Conservation (phyloP, 257 asterid species). For the Euphrasia confusa region DNA sequence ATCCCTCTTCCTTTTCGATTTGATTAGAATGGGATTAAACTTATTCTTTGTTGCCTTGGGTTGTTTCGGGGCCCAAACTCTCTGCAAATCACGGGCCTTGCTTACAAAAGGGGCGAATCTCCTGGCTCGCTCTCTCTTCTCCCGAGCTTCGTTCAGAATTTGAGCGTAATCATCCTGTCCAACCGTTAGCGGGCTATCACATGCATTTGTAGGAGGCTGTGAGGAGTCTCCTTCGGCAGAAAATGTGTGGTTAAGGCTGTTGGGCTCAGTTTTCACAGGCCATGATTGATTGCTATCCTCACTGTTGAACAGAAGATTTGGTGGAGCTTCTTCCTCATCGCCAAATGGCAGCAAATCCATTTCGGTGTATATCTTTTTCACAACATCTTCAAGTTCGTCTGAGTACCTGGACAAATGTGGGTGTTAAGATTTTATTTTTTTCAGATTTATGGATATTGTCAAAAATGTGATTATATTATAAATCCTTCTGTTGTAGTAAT, state of each 20-base stretch:
- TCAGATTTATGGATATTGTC: neutral
- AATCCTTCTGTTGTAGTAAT: no score
- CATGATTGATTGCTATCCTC: conserved; percentile 92
- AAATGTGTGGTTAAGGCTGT: conserved; percentile 35
- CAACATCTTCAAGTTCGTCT: conserved; percentile 50
- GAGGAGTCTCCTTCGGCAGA: conserved; percentile 50
- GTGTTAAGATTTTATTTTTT: neutral
- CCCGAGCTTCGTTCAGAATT: conserved; percentile 69
- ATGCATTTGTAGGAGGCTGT: conserved; percentile 32
- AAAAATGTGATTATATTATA: neutral
- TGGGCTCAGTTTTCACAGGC: conserved; percentile 50
- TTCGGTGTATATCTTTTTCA: conserved; percentile 46
- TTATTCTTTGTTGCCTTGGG: conserved; percentile 43
- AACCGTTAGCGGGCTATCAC: conserved; percentile 27
- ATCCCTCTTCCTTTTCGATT: conserved; percentile 43
- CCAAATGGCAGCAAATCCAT: conserved; percentile 92
- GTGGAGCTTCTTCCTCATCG: conserved; percentile 65
- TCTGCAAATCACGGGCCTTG: conserved; percentile 67
- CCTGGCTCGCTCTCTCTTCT: conserved; percentile 63
- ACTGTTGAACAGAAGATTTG: conserved; percentile 52
- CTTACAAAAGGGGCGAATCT: conserved; percentile 46
- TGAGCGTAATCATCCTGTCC: conserved; percentile 44
- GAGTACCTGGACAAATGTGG: conserved; percentile 46
- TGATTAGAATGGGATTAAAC: conserved; percentile 42
- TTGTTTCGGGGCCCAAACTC: conserved; percentile 88